Percentiles rank a stretch among this genome's conserved stretches.
Evolutionary conservation across 208 protist genomes (phyloP).

Genomic region (Acanthamoeba rhysodes): DNA sequence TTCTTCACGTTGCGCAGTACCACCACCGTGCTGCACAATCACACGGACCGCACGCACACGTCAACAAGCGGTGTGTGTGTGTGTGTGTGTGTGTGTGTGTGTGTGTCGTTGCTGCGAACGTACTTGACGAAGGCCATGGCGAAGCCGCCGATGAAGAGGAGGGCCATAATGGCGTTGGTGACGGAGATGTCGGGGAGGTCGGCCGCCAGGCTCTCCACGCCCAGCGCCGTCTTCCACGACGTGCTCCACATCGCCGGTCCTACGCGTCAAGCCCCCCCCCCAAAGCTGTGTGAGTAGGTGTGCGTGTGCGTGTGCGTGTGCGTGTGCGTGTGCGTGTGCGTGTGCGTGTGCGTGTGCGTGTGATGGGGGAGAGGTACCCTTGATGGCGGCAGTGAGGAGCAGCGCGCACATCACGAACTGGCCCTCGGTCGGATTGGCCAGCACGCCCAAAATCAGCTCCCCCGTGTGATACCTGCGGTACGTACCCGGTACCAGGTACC

Average conservation of each 20-base stretch:
- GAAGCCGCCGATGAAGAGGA: slow-evolving; percentile 22
- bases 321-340: not conserved
- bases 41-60: not conserved
- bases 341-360: too few relatives aligned
- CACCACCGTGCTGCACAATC: slow-evolving; percentile 25
- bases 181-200: not conserved
- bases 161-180: not conserved
- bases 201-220: slow-evolving; percentile 14
- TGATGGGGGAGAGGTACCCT: not conserved
- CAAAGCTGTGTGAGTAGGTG: not conserved
- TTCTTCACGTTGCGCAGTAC: slow-evolving; percentile 71
- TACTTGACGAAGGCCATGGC: slow-evolving; percentile 65
- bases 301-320: not conserved
- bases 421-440: slow-evolving; percentile 72
- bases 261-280: not conserved
- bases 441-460: slow-evolving; percentile 64
- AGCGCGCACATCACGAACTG: slow-evolving; percentile 49
- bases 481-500: too few relatives aligned
- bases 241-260: slow-evolving; percentile 19
- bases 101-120: not conserved
- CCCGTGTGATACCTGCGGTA: slow-evolving; percentile 43
- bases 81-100: not conserved
- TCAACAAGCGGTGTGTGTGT: not conserved
- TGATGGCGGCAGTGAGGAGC: not conserved
- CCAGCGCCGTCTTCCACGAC: slow-evolving; percentile 7